Evolutionary conservation across 352 stramenopile species (phyloP).

Genomic region (Globisporangium camurandrum): DNA sequence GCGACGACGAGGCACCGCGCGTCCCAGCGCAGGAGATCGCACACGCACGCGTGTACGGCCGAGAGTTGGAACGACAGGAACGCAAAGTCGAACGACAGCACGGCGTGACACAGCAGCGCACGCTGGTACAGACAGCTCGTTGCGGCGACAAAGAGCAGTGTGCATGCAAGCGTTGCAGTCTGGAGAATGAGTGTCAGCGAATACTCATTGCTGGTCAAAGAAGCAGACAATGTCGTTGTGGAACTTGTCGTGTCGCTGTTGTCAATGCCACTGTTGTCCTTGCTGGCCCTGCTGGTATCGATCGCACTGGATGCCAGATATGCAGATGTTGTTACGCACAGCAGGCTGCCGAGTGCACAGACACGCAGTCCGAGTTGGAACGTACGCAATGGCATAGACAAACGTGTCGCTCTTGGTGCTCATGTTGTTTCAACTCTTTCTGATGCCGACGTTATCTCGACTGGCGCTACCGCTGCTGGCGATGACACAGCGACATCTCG

Average conservation of each 20-base stretch:
- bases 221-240: background rate
- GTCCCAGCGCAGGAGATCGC: conserved; percentile 11
- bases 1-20: conserved; percentile 4
- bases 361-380: no score
- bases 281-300: background rate
- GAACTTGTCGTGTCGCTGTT: background rate
- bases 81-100: conserved; percentile 14
- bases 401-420: no score
- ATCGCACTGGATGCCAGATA: background rate
- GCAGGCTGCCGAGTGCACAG: no score
- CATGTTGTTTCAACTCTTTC: background rate
- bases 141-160: conserved; percentile 1
- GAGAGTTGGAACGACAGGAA: conserved; percentile 14
- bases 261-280: no score
- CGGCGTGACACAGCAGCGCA: conserved; percentile 3
- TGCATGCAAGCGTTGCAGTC: background rate
- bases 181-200: background rate
- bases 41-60: conserved; percentile 9
- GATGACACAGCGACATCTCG: no score
- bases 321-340: no score
- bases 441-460: background rate
- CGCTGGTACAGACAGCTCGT: conserved; percentile 4
- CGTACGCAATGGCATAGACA: no score
- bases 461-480: background rate
- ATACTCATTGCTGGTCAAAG: background rate